Evolutionary conservation across 2,329 filamentous ascomycete genomes (phyloP).

Genomic region (Ophiostoma fasciatum): DNA sequence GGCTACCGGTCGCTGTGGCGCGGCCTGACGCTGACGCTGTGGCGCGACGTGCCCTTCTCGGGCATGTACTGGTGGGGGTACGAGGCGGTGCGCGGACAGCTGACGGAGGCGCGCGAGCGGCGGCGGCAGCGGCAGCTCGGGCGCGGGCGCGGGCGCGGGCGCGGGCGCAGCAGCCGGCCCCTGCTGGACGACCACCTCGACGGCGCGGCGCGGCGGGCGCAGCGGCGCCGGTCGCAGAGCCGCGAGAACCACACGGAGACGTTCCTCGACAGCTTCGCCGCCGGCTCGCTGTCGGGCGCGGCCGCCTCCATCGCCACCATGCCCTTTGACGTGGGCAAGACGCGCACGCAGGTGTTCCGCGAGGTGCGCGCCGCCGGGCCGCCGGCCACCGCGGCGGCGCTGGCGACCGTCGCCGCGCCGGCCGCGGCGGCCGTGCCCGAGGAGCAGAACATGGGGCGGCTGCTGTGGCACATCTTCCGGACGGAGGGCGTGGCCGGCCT

Average conservation of each 20-base stretch:
- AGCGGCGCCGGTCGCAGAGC: conserved; percentile 42
- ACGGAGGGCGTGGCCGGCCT: conserved; percentile 69
- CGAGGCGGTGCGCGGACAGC: conserved; percentile 58
- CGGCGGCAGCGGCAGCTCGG: conserved; percentile 23
- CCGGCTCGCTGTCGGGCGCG: conserved; percentile 70
- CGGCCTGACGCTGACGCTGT: conserved; percentile 77
- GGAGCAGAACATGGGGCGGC: conserved; percentile 60
- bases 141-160: conserved; percentile 20
- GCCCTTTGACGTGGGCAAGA: conserved; percentile 96
- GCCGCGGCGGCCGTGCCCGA: conserved; percentile 46
- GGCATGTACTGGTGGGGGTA: conserved; percentile 98
- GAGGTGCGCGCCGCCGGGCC: conserved; percentile 26
- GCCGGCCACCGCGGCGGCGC: conserved; percentile 16
- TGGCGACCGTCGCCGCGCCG: conserved; percentile 46
- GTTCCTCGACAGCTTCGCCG: conserved; percentile 77
- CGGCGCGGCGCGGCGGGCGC: conserved; percentile 22
- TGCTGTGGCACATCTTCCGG: conserved; percentile 82
- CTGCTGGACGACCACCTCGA: conserved; percentile 18
- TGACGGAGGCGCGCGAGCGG: conserved; percentile 54
- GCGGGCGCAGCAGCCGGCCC: conserved; percentile 10
- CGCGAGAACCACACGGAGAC: conserved; percentile 60
- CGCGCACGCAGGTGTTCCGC: conserved; percentile 70
- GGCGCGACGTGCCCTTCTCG: conserved; percentile 95
- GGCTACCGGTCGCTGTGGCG: conserved; percentile 82
- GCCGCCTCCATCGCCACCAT: conserved; percentile 80